Percentiles rank a stretch among this genome's conserved stretches.
phyloP scores from a whole-genome alignment of 2,329 filamentous ascomycete species.

The Trichoderma brevicompactum region DNA sequence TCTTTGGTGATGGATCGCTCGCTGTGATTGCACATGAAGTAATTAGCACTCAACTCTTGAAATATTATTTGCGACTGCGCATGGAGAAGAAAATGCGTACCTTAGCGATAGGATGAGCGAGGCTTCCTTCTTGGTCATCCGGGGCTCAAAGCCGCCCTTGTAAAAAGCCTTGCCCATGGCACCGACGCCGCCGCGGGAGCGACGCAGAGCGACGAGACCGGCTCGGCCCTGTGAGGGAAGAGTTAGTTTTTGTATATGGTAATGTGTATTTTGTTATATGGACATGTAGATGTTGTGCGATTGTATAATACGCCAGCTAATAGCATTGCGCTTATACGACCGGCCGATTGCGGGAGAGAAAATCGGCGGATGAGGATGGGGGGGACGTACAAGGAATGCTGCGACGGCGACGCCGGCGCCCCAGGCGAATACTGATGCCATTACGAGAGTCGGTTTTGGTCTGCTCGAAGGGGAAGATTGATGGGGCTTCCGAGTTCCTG shows the following conservation, averaged over 20 bases:
- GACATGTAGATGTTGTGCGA: background rate
- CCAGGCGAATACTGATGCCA: conserved; percentile 52
- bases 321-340: background rate
- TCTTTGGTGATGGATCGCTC: conserved; percentile 89
- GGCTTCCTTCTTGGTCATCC: conserved; percentile 92
- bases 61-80: too few species aligned
- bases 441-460: conserved; percentile 32
- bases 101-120: conserved; percentile 86
- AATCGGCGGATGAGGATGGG: background rate
- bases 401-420: conserved; percentile 56
- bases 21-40: conserved; percentile 50
- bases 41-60: background rate
- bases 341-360: background rate
- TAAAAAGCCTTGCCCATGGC: conserved; percentile 91
- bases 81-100: conserved; percentile 53
- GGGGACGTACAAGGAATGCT: conserved; percentile 53
- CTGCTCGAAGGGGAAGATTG: too few species aligned
- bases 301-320: background rate
- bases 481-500: background rate
- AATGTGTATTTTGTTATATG: background rate
- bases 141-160: conserved; percentile 96
- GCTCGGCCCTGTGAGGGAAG: conserved; percentile 73
- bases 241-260: background rate
- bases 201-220: conserved; percentile 84
- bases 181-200: conserved; percentile 76